These are phyloP conservation scores for Rhinocladiella mackenziei DNA, from an alignment of 2,329 filamentous ascomycete species.

Conservation along the genomic window DNA sequence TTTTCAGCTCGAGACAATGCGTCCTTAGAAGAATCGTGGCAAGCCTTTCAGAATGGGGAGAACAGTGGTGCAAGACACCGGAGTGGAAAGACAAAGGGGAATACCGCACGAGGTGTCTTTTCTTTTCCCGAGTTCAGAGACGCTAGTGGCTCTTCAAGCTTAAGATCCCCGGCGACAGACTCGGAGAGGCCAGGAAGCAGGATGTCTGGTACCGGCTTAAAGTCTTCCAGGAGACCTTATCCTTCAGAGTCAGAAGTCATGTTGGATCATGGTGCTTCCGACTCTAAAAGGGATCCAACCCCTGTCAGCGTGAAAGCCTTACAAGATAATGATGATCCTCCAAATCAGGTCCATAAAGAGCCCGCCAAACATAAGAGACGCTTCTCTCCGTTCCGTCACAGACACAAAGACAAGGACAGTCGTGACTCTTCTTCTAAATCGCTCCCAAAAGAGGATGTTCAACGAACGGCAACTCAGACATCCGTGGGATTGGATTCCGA, in stretches of 20 bases:
- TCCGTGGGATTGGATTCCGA: conserved; percentile 29
- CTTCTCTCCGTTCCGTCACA: conserved; percentile 33
- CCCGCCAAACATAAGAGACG: conserved; percentile 33
- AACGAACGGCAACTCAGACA: conserved; percentile 2
- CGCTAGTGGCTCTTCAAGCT: conserved; percentile 1
- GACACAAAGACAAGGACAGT: conserved; percentile 32
- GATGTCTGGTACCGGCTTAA: neutral
- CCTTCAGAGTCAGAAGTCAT: conserved; percentile 19
- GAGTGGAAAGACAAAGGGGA: conserved; percentile 12
- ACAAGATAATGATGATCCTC: conserved; percentile 13
- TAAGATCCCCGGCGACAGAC: conserved; percentile 3
- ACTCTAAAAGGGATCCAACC: neutral
- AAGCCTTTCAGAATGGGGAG: conserved; percentile 46
- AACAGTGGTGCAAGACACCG: conserved; percentile 7
- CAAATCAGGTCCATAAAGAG: conserved; percentile 19
- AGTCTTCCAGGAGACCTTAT: neutral
- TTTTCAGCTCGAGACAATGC: conserved; percentile 77
- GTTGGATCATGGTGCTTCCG: conserved; percentile 9
- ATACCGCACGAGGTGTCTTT: conserved; percentile 19
- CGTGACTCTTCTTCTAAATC: conserved; percentile 29
- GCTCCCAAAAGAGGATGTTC: neutral
- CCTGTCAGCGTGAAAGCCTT: conserved; percentile 27
- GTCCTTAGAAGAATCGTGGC: conserved; percentile 74
- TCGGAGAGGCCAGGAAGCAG: conserved; percentile 3
- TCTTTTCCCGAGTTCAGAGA: conserved; percentile 26